phyloP scores from a whole-genome alignment of 257 asterid species.

The Nicotiana attenuata region DNA sequence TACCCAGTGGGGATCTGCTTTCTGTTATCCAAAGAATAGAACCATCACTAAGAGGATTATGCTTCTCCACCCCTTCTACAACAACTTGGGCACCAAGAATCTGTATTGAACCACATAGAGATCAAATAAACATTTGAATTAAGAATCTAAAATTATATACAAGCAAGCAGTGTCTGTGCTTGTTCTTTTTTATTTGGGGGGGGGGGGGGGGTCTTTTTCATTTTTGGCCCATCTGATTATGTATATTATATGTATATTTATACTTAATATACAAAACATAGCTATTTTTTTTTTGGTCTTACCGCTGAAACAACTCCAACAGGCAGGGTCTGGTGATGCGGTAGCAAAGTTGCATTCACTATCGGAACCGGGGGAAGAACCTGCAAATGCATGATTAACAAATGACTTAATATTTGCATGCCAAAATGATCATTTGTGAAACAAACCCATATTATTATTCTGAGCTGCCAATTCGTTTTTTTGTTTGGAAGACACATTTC shows the following conservation, averaged over 20 bases:
- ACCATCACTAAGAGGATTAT: constrained; percentile 78
- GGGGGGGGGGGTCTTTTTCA: too few species aligned
- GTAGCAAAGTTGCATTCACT: constrained; percentile 58
- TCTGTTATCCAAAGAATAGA: constrained; percentile 85
- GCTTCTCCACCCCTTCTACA: constrained; percentile 86
- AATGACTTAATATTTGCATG: background rate
- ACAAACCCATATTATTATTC: background rate
- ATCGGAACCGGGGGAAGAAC: constrained; percentile 84
- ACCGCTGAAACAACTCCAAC: constrained; percentile 79
- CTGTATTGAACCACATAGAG: constrained; percentile 25
- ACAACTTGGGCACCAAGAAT: constrained; percentile 66
- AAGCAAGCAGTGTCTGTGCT: too few species aligned
- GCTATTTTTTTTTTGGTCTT: constrained; percentile 9
- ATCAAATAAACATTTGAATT: too few species aligned
- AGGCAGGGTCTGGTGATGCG: constrained; percentile 67
- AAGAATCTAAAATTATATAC: too few species aligned
- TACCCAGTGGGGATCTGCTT: constrained; percentile 65
- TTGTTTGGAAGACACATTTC: too few species aligned
- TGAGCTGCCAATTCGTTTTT: too few species aligned
- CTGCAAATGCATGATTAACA: constrained; percentile 25
- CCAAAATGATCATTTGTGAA: background rate
- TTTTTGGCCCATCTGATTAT: too few species aligned
- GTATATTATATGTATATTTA: too few species aligned
- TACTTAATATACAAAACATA: too few species aligned
- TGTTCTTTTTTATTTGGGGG: too few species aligned